A percentile compares a stretch with the other conserved stretches of the same genome.
These are phyloP conservation scores for Lodderomyces margitis DNA, from an alignment of 1,139 yeast species.

Conservation along the genomic window DNA sequence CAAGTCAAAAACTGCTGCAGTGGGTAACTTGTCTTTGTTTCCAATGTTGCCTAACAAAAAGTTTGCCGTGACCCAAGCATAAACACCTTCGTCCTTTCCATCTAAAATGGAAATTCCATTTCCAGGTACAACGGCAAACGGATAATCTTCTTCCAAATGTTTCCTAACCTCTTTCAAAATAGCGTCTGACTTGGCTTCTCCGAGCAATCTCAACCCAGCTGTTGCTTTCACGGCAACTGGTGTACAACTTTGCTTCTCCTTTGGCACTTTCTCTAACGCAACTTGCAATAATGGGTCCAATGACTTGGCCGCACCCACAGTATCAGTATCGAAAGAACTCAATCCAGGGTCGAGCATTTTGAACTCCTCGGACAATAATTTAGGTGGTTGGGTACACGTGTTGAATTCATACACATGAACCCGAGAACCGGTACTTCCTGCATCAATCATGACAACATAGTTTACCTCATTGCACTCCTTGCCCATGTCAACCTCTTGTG, in stretches of 20 bases:
- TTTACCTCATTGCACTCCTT: constrained; percentile 30
- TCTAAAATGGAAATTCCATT: constrained; percentile 92
- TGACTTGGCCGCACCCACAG: constrained; percentile 82
- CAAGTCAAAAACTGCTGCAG: constrained; percentile 95
- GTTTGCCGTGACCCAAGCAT: constrained; percentile 97
- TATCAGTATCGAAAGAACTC: constrained; percentile 78
- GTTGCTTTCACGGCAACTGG: constrained; percentile 98
- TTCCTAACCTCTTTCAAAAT: constrained; percentile 73
- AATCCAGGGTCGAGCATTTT: constrained; percentile 92
- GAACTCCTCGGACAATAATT: constrained; percentile 72
- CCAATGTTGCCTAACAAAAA: constrained; percentile 92
- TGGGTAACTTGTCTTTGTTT: constrained; percentile 61
- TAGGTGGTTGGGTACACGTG: constrained; percentile 80
- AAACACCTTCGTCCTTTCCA: constrained; percentile 97
- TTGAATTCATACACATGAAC: constrained; percentile 91
- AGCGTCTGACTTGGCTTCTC: constrained; percentile 65
- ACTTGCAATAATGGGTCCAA: constrained; percentile 73
- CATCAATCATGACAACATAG: constrained; percentile 87
- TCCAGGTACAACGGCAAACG: constrained; percentile 84
- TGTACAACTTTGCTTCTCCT: constrained; percentile 68
- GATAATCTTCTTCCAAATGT: constrained; percentile 75
- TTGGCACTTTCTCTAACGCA: constrained; percentile 78
- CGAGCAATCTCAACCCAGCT: constrained; percentile 90
- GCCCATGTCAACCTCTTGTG: constrained; percentile 5
- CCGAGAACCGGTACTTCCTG: constrained; percentile 96